These are phyloP conservation scores for Heterobasidion irregulare DNA, from an alignment of 1,284 basidiomycete species.

Conservation along the genomic window DNA sequence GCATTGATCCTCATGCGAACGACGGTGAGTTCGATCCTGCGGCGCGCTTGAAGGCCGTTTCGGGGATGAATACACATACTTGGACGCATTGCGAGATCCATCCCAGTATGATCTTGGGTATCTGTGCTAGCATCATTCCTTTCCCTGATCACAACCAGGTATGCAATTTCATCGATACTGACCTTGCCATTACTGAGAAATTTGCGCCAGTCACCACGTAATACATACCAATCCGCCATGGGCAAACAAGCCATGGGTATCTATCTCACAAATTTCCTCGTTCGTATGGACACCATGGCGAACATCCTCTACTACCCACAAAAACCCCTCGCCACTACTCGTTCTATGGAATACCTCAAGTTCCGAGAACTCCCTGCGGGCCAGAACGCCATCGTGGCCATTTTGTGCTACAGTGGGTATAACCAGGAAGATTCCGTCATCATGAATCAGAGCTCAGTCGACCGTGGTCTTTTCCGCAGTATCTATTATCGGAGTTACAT, in stretches of 20 bases:
- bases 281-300: conserved; percentile 98
- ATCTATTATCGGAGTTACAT: conserved; percentile 98
- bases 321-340: conserved; percentile 96
- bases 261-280: conserved; percentile 94
- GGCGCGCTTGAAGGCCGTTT: conserved; percentile 74
- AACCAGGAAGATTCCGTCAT: conserved; percentile 99
- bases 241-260: conserved; percentile 99
- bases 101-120: conserved; percentile 97
- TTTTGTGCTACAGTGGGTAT: conserved; percentile 98
- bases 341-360: conserved; percentile 97
- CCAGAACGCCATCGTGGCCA: conserved; percentile 97
- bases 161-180: conserved; percentile 16
- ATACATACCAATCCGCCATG: conserved; percentile 99
- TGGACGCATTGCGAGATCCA: conserved; percentile 99
- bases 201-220: conserved; percentile 82
- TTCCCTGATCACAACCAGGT: conserved; percentile 99
- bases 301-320: conserved; percentile 98
- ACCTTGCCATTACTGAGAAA: neutral
- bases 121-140: conserved; percentile 97
- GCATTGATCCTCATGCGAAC: conserved; percentile 49
- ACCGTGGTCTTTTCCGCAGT: conserved; percentile 96
- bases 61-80: conserved; percentile 65
- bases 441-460: conserved; percentile 99
- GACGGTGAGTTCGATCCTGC: conserved; percentile 80
- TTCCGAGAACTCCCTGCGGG: conserved; percentile 98